These are phyloP conservation scores for Thelonectria olida DNA, from an alignment of 2,329 filamentous ascomycete genomes.

Conservation along the genomic window DNA sequence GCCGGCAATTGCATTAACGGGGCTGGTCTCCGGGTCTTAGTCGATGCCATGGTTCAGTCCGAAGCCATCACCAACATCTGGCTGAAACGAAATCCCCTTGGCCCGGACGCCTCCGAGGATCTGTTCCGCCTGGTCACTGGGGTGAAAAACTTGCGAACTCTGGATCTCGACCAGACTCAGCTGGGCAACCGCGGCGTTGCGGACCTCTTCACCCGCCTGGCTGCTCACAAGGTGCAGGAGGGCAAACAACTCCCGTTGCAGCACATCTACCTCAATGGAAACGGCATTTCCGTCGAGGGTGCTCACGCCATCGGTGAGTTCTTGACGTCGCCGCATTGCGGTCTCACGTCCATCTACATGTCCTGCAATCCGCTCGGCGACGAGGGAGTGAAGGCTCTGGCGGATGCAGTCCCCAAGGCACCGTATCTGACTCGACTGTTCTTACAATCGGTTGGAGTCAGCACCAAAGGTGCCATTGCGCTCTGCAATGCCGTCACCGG, in stretches of 20 bases:
- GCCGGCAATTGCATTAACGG: slow-evolving; percentile 63
- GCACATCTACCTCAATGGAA: slow-evolving; percentile 50
- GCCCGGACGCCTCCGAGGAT: slow-evolving; percentile 48
- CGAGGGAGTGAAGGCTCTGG: slow-evolving; percentile 42
- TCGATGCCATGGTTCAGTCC: slow-evolving; percentile 55
- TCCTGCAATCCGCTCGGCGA: slow-evolving; percentile 51
- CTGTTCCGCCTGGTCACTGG: slow-evolving; percentile 56
- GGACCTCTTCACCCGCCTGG: slow-evolving; percentile 52
- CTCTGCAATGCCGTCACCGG: slow-evolving; percentile 48
- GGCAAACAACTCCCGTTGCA: slow-evolving; percentile 43
- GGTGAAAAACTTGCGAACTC: slow-evolving; percentile 54
- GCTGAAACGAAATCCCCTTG: slow-evolving; percentile 64
- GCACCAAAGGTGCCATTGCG: slow-evolving; percentile 48
- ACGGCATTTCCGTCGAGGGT: slow-evolving; percentile 44
- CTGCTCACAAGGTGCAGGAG: slow-evolving; percentile 40
- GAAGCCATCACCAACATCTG: slow-evolving; percentile 58
- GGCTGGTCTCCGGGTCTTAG: slow-evolving; percentile 51
- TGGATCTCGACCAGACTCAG: slow-evolving; percentile 64
- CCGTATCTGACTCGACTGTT: slow-evolving; percentile 47
- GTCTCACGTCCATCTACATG: slow-evolving; percentile 48
- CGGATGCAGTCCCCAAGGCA: slow-evolving; percentile 43
- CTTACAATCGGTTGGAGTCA: slow-evolving; percentile 55
- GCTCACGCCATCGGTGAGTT: slow-evolving; percentile 45
- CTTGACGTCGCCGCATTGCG: slow-evolving; percentile 44
- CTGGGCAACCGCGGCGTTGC: slow-evolving; percentile 57